phyloP scores from a whole-genome alignment of 139 green algal genomes.

The Coelastrella sp. region DNA sequence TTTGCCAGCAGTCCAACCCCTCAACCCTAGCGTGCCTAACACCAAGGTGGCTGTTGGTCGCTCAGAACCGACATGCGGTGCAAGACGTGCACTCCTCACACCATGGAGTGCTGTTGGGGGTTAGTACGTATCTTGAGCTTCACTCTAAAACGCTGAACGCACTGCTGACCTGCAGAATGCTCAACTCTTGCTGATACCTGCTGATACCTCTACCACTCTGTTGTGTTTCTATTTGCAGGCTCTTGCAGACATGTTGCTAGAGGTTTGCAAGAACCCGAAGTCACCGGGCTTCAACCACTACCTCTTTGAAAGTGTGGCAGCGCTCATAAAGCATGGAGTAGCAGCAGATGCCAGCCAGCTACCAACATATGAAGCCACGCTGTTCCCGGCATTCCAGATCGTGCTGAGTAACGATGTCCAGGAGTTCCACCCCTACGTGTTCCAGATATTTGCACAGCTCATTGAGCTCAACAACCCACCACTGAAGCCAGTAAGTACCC shows the following conservation, averaged over 20 bases:
- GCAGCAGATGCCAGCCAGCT: constrained; percentile 66
- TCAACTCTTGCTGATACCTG: no score
- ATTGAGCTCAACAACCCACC: constrained; percentile 85
- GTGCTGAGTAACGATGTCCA: constrained; percentile 91
- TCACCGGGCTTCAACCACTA: constrained; percentile 99
- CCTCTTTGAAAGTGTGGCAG: constrained; percentile 96
- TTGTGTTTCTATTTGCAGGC: neutral
- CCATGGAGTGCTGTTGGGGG: no score
- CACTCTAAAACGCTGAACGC: no score
- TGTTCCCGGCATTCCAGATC: constrained; percentile 97
- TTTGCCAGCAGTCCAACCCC: no score
- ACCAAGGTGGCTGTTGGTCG: no score
- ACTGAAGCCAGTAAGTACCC: constrained; percentile 56
- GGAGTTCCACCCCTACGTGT: constrained; percentile 94
- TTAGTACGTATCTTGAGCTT: no score
- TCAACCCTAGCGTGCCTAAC: no score
- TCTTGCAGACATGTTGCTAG: constrained; percentile 81
- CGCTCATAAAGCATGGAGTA: constrained; percentile 78
- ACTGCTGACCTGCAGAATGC: no score
- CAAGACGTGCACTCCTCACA: no score
- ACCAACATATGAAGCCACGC: constrained; percentile 78
- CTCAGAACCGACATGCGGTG: no score
- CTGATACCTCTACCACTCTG: no score
- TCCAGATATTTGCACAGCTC: constrained; percentile 94
- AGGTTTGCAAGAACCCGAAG: constrained; percentile 94